A percentile compares a stretch with the other conserved stretches of the same genome.
Conservation (phyloP, 495 filamentous ascomycete genomes). For the Lichina pygmaea region DNA sequence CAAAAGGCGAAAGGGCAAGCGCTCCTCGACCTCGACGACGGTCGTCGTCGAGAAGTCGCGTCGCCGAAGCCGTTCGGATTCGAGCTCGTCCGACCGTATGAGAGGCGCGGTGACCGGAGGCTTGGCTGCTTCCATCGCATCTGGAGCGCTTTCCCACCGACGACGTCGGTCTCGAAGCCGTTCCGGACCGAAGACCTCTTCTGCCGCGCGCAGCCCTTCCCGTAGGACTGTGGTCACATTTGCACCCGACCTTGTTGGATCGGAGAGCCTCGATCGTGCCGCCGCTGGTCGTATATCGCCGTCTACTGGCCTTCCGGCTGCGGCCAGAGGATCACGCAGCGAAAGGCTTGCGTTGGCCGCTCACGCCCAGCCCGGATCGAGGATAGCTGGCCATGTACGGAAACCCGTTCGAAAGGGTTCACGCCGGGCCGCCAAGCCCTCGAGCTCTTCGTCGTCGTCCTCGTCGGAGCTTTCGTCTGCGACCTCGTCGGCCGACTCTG, state of each 20-base stretch:
- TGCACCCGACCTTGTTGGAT: too few species aligned
- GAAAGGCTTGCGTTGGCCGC: too few species aligned
- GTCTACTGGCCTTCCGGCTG: too few species aligned
- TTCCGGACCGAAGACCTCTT: not conserved
- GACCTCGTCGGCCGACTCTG: constrained; percentile 12
- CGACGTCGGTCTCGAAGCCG: not conserved
- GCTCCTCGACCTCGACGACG: not conserved
- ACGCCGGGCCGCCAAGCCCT: constrained; percentile 20
- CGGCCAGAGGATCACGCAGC: too few species aligned
- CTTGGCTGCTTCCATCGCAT: not conserved
- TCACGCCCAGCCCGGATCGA: too few species aligned
- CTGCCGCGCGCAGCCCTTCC: too few species aligned
- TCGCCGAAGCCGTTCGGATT: constrained; percentile 7
- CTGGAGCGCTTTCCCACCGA: not conserved
- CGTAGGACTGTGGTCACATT: too few species aligned
- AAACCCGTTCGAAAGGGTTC: too few species aligned
- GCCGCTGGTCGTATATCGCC: too few species aligned
- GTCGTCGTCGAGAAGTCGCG: not conserved
- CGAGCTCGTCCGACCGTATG: constrained; percentile 5
- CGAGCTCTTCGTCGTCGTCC: constrained; percentile 31
- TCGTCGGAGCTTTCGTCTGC: constrained; percentile 4
- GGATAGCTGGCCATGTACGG: too few species aligned
- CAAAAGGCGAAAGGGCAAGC: too few species aligned
- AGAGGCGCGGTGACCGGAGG: constrained; percentile 7
- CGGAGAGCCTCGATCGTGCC: too few species aligned